Evolutionary conservation across 768 basidiomycete genomes (phyloP).

Genomic region (Cubamyces lactineus): DNA sequence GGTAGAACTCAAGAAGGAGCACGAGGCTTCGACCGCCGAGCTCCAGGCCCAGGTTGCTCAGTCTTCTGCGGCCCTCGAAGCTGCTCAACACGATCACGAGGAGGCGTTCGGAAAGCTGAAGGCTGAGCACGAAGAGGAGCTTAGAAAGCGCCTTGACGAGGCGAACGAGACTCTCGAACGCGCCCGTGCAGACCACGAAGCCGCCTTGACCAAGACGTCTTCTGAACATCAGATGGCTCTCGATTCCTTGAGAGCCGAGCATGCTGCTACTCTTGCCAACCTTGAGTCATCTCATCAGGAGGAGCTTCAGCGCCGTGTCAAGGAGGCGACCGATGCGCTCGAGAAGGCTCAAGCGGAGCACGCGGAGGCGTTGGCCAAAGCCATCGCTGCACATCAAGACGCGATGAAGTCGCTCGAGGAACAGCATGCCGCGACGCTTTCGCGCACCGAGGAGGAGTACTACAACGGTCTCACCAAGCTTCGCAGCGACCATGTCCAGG

Average conservation of each 20-base stretch:
- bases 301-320: conserved; percentile 51
- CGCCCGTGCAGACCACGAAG: conserved; percentile 58
- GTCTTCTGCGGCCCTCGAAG: conserved; percentile 35
- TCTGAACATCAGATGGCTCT: conserved; percentile 57
- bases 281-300: conserved; percentile 53
- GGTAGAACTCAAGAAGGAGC: conserved; percentile 44
- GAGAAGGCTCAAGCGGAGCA: conserved; percentile 56
- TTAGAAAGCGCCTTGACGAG: conserved; percentile 58
- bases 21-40: conserved; percentile 19
- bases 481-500: conserved; percentile 69
- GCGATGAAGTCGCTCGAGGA: conserved; percentile 64
- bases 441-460: conserved; percentile 78
- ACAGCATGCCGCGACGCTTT: conserved; percentile 56
- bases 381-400: conserved; percentile 56
- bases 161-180: conserved; percentile 53
- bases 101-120: conserved; percentile 59
- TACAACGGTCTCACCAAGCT: conserved; percentile 80
- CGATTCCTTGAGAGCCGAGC: conserved; percentile 62
- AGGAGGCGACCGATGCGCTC: conserved; percentile 55
- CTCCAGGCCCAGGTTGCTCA: conserved; percentile 37
- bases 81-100: conserved; percentile 58
- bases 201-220: conserved; percentile 46
- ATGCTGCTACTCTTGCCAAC: conserved; percentile 57
- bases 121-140: conserved; percentile 40
- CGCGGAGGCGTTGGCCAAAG: conserved; percentile 51